These are phyloP conservation scores for Aegilops tauschii DNA, from an alignment of 176 grass and related monocot species.

Conservation along the genomic window DNA sequence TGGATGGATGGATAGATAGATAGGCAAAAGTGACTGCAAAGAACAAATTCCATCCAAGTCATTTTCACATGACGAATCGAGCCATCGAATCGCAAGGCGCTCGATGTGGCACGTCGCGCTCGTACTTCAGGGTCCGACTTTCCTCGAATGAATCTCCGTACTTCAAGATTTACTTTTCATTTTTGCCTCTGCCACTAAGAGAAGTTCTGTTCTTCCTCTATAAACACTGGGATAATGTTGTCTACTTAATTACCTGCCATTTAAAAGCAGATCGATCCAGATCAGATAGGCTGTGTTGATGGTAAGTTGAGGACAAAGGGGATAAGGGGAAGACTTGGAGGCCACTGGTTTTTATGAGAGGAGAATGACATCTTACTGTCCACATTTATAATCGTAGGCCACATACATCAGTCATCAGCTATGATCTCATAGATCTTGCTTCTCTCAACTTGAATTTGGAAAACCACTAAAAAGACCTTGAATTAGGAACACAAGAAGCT, in stretches of 20 bases:
- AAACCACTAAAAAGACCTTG: too few species aligned
- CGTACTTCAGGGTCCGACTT: too few species aligned
- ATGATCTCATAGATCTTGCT: background rate
- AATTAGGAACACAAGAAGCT: background rate
- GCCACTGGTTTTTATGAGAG: background rate
- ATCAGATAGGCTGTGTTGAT: background rate
- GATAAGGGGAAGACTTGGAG: background rate
- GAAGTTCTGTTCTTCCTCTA: background rate
- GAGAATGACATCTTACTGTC: background rate
- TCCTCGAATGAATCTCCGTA: background rate
- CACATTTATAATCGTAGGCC: background rate
- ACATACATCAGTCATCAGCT: background rate
- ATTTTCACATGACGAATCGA: background rate
- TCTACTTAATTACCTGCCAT: background rate
- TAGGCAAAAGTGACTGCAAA: background rate
- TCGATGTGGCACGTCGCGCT: background rate
- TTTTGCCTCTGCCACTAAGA: background rate
- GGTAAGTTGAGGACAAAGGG: background rate
- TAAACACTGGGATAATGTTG: background rate
- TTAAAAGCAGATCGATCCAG: background rate
- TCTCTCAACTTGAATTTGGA: background rate
- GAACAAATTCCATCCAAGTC: too few species aligned
- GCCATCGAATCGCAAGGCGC: background rate
- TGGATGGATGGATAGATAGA: background rate
- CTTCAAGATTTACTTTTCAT: background rate